phyloP scores from a whole-genome alignment of 1,284 basidiomycete species.

The Mixia osmundae region DNA sequence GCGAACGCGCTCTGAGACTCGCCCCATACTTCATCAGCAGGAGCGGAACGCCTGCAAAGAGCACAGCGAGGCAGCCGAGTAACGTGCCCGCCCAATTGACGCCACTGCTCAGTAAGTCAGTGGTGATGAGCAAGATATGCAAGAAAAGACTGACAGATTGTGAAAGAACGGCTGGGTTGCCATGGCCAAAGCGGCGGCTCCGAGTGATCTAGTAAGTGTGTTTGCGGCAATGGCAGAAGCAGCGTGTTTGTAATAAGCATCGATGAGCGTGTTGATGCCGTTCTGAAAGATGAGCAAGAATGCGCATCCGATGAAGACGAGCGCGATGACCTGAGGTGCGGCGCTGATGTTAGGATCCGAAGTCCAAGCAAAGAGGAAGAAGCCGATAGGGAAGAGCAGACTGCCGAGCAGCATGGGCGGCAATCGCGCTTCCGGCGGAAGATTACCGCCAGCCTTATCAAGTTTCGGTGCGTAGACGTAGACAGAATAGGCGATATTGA shows the following conservation, averaged over 20 bases:
- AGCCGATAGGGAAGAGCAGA: conserved; percentile 20
- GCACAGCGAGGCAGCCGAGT: conserved; percentile 4
- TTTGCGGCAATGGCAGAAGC: conserved; percentile 19
- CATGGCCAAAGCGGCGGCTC: conserved; percentile 21
- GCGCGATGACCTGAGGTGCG: conserved; percentile 20
- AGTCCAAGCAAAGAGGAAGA: conserved; percentile 24
- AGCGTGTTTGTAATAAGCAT: conserved; percentile 8
- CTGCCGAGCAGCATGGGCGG: conserved; percentile 18
- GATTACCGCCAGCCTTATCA: conserved; percentile 15
- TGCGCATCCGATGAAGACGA: conserved; percentile 20
- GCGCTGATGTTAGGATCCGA: conserved; percentile 18
- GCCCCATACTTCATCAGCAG: background rate
- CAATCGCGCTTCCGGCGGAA: conserved; percentile 18
- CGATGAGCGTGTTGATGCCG: conserved; percentile 16
- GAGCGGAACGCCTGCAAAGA: conserved; percentile 1
- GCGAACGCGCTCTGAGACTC: conserved; percentile 1
- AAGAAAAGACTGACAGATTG: conserved; percentile 22
- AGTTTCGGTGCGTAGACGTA: conserved; percentile 17
- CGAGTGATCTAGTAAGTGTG: conserved; percentile 23
- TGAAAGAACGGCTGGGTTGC: conserved; percentile 20
- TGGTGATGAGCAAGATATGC: background rate
- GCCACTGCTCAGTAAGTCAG: conserved; percentile 14
- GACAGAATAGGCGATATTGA: conserved; percentile 2
- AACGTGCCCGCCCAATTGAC: conserved; percentile 3
- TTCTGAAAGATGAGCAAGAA: conserved; percentile 22